A percentile compares a stretch with the other conserved stretches of the same genome.
Conservation (phyloP, 768 basidiomycete species). For the Leccinellum albellum region DNA sequence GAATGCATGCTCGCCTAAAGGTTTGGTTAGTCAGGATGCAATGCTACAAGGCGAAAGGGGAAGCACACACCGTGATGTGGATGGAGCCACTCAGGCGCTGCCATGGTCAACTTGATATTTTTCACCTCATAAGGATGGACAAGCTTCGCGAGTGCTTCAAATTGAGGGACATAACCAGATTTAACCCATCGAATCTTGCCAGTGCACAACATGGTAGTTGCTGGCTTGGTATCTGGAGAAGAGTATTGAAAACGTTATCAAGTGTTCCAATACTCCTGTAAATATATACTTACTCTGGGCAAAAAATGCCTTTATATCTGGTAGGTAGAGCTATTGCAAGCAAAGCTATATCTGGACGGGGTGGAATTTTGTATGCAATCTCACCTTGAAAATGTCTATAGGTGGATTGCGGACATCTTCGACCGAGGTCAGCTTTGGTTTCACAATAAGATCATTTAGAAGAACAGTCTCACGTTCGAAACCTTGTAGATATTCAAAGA, state of each 20-base stretch:
- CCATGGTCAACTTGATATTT: conserved; percentile 68
- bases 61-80: conserved; percentile 52
- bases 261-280: background rate
- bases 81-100: conserved; percentile 70
- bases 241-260: background rate
- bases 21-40: background rate
- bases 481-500: conserved; percentile 25
- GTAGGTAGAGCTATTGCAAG: conserved; percentile 22
- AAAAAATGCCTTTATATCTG: conserved; percentile 21
- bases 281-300: conserved; percentile 11
- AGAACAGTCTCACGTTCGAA: conserved; percentile 18
- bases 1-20: conserved; percentile 21
- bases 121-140: conserved; percentile 59
- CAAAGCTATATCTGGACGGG: background rate
- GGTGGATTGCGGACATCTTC: conserved; percentile 24
- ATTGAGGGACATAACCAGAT: conserved; percentile 62
- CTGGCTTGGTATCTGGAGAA: conserved; percentile 20
- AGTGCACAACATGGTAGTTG: conserved; percentile 32
- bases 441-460: background rate
- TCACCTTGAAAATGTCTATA: conserved; percentile 26
- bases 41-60: background rate
- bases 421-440: background rate
- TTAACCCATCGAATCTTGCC: conserved; percentile 60
- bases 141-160: conserved; percentile 55
- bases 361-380: background rate